Percentiles rank a stretch among this genome's conserved stretches.
Conservation (phyloP, 148 eudicot species). For the Camellia lanceoleosa region DNA sequence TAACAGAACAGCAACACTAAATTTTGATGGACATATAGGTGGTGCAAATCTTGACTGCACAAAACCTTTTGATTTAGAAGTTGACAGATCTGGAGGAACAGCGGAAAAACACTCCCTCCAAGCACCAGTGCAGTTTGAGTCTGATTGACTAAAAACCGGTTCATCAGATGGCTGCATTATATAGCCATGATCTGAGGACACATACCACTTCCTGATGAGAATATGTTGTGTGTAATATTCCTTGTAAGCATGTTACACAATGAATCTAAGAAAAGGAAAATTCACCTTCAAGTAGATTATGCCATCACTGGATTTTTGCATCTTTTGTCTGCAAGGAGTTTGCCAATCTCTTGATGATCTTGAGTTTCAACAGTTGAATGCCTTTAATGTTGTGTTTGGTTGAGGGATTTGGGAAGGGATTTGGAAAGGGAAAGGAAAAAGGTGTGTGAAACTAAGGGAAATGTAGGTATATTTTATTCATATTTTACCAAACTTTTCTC, state of each 20-base stretch:
- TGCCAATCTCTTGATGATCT: conserved; percentile 77
- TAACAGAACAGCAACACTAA: conserved; percentile 68
- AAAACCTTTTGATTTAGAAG: conserved; percentile 31
- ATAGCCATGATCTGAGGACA: conserved; percentile 68
- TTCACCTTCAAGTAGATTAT: conserved; percentile 77
- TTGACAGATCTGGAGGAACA: conserved; percentile 67
- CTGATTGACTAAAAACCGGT: conserved; percentile 54
- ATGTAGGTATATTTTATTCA: too few relatives aligned
- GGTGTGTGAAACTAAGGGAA: too few relatives aligned
- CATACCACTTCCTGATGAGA: conserved; percentile 13
- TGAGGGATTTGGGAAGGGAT: too few relatives aligned
- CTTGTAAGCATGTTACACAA: conserved; percentile 14
- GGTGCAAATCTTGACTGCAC: conserved; percentile 58
- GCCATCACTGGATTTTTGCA: conserved; percentile 33
- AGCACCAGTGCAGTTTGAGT: conserved; percentile 88
- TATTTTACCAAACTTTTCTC: too few relatives aligned
- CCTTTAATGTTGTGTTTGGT: too few relatives aligned
- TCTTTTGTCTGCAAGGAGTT: conserved; percentile 62
- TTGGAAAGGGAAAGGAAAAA: too few relatives aligned
- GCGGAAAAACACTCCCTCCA: conserved; percentile 80
- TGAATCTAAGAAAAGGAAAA: conserved; percentile 10
- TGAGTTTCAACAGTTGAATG: conserved; percentile 67
- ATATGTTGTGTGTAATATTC: not conserved
- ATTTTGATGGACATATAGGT: conserved; percentile 71
- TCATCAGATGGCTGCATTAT: conserved; percentile 65